Evolutionary conservation across 306 rosid species (phyloP).

Genomic region (Hippophae gyantsensis): DNA sequence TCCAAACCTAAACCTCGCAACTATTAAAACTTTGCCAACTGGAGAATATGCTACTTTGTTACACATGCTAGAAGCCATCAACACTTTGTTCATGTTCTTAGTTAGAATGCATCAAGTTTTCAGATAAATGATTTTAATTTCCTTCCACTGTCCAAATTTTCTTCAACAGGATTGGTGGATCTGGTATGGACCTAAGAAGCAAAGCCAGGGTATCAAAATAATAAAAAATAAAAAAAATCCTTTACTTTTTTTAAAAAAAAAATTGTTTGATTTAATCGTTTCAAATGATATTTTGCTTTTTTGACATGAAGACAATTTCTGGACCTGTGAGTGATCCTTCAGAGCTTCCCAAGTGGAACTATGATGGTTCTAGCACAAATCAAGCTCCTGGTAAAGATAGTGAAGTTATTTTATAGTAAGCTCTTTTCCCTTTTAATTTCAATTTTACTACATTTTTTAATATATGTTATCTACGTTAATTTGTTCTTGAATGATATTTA

Average conservation of each 20-base stretch:
- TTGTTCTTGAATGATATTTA: background rate
- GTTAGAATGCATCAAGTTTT: too few species aligned
- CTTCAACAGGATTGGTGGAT: constrained; percentile 58
- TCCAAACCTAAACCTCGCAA: too few species aligned
- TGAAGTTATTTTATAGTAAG: constrained; percentile 80
- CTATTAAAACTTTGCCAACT: too few species aligned
- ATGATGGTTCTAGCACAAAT: constrained; percentile 88
- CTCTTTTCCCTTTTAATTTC: background rate
- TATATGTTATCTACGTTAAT: background rate
- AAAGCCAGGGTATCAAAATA: constrained; percentile 42
- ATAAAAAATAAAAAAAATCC: too few species aligned
- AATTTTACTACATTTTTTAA: background rate
- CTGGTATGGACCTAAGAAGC: constrained; percentile 63
- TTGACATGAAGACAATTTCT: constrained; percentile 49
- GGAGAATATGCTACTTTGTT: too few species aligned
- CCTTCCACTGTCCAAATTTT: too few species aligned
- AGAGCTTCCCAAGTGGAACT: constrained; percentile 81
- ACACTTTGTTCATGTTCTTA: too few species aligned
- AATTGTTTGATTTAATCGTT: background rate
- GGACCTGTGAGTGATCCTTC: constrained; percentile 69
- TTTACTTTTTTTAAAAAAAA: background rate
- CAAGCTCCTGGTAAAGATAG: constrained; percentile 91
- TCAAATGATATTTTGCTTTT: constrained; percentile 10
- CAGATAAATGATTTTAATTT: too few species aligned
- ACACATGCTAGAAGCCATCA: too few species aligned